Evolutionary conservation across 1,284 basidiomycete genomes (phyloP).

Genomic region (Ganoderma multipileum): DNA sequence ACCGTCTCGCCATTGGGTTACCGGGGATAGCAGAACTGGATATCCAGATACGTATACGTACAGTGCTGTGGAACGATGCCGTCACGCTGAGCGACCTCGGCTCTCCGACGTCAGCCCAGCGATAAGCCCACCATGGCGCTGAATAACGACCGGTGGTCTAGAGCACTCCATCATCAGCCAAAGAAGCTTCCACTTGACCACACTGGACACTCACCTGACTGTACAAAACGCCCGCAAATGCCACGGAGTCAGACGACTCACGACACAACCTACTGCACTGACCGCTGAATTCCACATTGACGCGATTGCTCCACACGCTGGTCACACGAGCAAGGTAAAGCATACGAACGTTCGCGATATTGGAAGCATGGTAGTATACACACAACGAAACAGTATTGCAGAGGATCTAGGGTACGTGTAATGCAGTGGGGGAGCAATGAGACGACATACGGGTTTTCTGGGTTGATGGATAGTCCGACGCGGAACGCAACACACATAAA

Average conservation of each 20-base stretch:
- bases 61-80: not conserved
- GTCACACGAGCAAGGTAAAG: not conserved
- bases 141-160: not conserved
- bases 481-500: constrained; percentile 29
- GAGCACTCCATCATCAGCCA: not conserved
- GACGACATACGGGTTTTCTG: constrained; percentile 18
- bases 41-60: not conserved
- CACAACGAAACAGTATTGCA: not conserved
- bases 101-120: not conserved
- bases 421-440: constrained; percentile 6
- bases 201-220: not conserved
- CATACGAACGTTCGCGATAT: not conserved
- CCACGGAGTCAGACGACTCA: not conserved
- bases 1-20: no score
- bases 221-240: not conserved
- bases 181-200: not conserved
- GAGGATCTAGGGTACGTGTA: constrained; percentile 11
- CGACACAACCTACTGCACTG: not conserved
- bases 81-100: not conserved
- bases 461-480: constrained; percentile 19
- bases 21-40: not conserved
- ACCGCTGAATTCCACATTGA: not conserved
- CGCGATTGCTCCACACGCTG: not conserved
- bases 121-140: not conserved
- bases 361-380: constrained; percentile 14